Evolutionary conservation across 441 rosid species (phyloP).

Genomic region (Erodium moschatum): DNA sequence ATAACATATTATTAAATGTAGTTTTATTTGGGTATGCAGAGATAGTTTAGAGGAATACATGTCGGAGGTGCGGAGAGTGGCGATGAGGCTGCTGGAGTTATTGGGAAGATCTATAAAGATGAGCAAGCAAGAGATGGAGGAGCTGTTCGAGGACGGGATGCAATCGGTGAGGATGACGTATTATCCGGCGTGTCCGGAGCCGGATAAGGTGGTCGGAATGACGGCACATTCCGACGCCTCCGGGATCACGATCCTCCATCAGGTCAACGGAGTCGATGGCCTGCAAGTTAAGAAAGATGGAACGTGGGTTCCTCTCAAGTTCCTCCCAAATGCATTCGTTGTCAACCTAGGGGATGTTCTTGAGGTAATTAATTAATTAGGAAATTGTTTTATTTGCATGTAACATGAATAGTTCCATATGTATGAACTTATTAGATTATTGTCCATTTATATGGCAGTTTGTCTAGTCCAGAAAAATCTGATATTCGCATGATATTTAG

Average conservation of each 20-base stretch:
- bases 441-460: too few species aligned
- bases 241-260: slow-evolving; percentile 28
- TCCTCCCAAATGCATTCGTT: slow-evolving; percentile 27
- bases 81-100: slow-evolving; percentile 21
- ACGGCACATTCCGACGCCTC: slow-evolving; percentile 32
- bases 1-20: too few species aligned
- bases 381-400: too few species aligned
- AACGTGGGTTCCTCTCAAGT: slow-evolving; percentile 25
- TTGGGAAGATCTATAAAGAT: slow-evolving; percentile 27
- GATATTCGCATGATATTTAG: too few species aligned
- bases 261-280: slow-evolving; percentile 29
- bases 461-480: too few species aligned
- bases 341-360: slow-evolving; percentile 36
- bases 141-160: slow-evolving; percentile 31
- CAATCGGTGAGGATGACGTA: slow-evolving; percentile 33
- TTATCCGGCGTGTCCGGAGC: slow-evolving; percentile 45
- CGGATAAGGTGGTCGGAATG: slow-evolving; percentile 34
- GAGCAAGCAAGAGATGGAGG: slow-evolving; percentile 22
- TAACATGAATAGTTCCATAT: too few species aligned
- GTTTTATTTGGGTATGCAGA: slow-evolving; percentile 20
- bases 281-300: slow-evolving; percentile 30
- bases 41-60: slow-evolving; percentile 31
- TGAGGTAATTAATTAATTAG: slow-evolving; percentile 30
- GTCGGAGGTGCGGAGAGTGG: slow-evolving; percentile 29
- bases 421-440: too few species aligned